A percentile compares a stretch with the other conserved stretches of the same genome.
Evolutionary conservation across 305 asterid genomes (phyloP).

Genomic region (Solanum hybrid): DNA sequence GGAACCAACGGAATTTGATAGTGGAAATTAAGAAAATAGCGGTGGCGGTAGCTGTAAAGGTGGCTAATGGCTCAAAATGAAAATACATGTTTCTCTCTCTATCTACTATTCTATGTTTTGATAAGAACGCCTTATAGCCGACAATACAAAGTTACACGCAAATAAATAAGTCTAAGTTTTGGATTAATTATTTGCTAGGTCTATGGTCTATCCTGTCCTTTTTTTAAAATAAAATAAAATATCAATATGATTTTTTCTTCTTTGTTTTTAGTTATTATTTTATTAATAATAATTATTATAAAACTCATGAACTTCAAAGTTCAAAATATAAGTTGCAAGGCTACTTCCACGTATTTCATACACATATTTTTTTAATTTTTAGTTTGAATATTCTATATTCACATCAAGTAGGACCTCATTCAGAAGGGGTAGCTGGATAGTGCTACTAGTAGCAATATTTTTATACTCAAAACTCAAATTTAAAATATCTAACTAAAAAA

Average conservation of each 20-base stretch:
- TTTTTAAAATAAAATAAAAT: neutral
- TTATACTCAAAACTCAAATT: too few relatives aligned
- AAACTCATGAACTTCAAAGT: too few relatives aligned
- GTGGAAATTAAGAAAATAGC: conserved; percentile 1
- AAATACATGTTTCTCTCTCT: conserved; percentile 2
- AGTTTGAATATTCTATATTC: too few relatives aligned
- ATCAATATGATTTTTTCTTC: neutral
- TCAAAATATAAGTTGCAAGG: neutral
- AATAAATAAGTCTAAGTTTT: neutral
- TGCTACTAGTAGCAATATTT: too few relatives aligned
- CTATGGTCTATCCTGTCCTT: neutral
- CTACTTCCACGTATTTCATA: neutral
- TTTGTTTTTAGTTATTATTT: too few relatives aligned
- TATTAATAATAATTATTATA: too few relatives aligned
- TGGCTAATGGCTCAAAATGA: neutral
- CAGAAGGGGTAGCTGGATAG: accelerated
- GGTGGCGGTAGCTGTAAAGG: neutral
- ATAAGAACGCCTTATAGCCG: neutral
- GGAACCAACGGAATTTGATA: neutral
- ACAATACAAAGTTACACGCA: neutral
- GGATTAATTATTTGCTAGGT: neutral
- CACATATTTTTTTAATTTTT: neutral
- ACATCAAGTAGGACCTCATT: neutral
- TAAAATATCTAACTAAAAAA: too few relatives aligned
- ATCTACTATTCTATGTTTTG: neutral